Conservation (phyloP, 805 yeast species). For the Yamadazyma olivae region DNA sequence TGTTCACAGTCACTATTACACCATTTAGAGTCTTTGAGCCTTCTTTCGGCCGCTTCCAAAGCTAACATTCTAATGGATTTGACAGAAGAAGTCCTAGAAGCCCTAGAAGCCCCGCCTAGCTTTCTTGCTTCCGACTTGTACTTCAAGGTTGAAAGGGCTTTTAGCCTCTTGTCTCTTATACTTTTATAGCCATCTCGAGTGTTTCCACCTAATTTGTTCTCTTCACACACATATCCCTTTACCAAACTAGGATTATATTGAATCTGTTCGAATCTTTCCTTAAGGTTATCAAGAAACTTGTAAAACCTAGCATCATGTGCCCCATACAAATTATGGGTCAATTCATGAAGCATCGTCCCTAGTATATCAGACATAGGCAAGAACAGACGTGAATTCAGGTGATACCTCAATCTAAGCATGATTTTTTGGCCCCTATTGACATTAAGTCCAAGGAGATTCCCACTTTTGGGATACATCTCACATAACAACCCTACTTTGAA, state of each 20-base stretch:
- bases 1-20: slow-evolving; percentile 31
- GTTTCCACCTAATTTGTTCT: slow-evolving; percentile 40
- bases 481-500: slow-evolving; percentile 65
- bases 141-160: slow-evolving; percentile 37
- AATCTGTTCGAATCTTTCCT: slow-evolving; percentile 45
- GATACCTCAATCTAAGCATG: slow-evolving; percentile 64
- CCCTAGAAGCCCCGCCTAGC: slow-evolving; percentile 17
- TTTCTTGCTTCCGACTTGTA: slow-evolving; percentile 40
- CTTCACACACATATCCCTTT: slow-evolving; percentile 47
- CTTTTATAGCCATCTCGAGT: slow-evolving; percentile 10
- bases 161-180: slow-evolving; percentile 37
- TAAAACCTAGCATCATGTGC: slow-evolving; percentile 79
- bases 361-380: slow-evolving; percentile 62
- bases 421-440: slow-evolving; percentile 76
- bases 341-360: slow-evolving; percentile 86
- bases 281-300: slow-evolving; percentile 57
- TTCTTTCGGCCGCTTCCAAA: slow-evolving; percentile 60
- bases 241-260: slow-evolving; percentile 36
- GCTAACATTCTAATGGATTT: slow-evolving; percentile 37
- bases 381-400: slow-evolving; percentile 51
- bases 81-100: too few species aligned
- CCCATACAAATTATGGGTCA: slow-evolving; percentile 76
- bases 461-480: slow-evolving; percentile 78
- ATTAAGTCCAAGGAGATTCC: slow-evolving; percentile 71
- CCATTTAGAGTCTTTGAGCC: slow-evolving; percentile 51